Base-by-base conservation (phyloP, 805 yeast genomes). In the Starmera amethionina region DNA sequence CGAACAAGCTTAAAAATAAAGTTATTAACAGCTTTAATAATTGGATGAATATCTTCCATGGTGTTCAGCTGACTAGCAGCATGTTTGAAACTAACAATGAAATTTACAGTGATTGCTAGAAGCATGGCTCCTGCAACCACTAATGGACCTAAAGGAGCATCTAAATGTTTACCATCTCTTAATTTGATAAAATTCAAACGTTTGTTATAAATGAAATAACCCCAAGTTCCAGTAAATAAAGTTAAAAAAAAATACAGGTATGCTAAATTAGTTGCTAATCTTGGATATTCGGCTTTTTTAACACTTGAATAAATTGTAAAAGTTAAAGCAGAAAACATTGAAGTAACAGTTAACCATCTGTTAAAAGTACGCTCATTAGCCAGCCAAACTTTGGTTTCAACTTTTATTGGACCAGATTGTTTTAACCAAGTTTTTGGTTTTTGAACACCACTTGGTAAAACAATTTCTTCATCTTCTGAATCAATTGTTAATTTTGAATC, bases 311-410 rank as follows among this genome's bases (percentile, higher is more conserved):
- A 85, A 41, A 93, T 74, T 13, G 93, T 72, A 55, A 89, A 88
- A 0, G 97, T 87, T 52, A 93, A 65, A 0, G 89, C 79, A 16
- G 95, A 79, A 50, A 93, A 70, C 56, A 93, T 67, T 0, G 94
- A 77, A 12, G 95, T 83, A 18, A 90, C 90, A 46, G 82, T 88
- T 48, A 93, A 69, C 98, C 98, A 93, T 62, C 94, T 76, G 68
- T 86, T 82, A 66, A 89, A 90, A 4, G 98, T 93, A 61, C 98
- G 82, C 66, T 93, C 98, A 57, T 93, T 93, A 27, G 98, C 98
- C 47, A 93, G 71, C 97, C 97, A 93, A 12, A 93, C 98, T 58
- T 93, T 93, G 28, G 97, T 94, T 66, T 93, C 98, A 43, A 93
- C 89, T 62, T 84, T 88, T 41, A 88, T 76, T 2, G 96, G 93